These are phyloP conservation scores for Hebeloma cylindrosporum DNA, from an alignment of 768 basidiomycete genomes.

Conservation along the genomic window DNA sequence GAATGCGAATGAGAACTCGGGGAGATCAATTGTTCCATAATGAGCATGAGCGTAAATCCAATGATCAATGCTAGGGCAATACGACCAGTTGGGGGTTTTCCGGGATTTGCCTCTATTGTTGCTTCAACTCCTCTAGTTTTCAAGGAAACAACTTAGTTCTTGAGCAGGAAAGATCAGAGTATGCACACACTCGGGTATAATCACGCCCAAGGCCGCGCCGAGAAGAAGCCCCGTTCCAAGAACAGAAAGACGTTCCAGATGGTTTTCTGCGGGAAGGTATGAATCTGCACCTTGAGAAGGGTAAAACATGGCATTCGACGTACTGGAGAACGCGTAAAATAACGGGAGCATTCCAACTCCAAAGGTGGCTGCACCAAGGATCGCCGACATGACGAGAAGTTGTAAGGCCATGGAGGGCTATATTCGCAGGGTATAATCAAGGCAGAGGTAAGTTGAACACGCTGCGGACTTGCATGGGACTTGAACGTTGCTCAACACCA, in stretches of 20 bases:
- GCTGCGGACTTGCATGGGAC: too few species aligned
- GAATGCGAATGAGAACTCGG: constrained; percentile 46
- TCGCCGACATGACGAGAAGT: constrained; percentile 56
- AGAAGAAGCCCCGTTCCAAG: constrained; percentile 83
- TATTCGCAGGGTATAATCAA: too few species aligned
- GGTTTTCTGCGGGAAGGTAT: constrained; percentile 29
- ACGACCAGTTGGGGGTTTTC: constrained; percentile 44
- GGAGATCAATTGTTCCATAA: constrained; percentile 63
- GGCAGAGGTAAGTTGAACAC: too few species aligned
- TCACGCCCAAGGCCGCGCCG: constrained; percentile 87
- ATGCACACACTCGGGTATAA: constrained; percentile 84
- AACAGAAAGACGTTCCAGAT: constrained; percentile 45
- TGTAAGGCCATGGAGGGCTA: constrained; percentile 42
- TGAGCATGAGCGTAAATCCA: constrained; percentile 65
- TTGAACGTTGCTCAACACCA: neutral
- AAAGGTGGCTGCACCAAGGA: constrained; percentile 65
- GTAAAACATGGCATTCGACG: constrained; percentile 28
- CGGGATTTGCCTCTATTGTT: constrained; percentile 37
- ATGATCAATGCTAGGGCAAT: constrained; percentile 64
- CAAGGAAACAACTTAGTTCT: neutral
- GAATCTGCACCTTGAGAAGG: constrained; percentile 11
- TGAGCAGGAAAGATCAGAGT: neutral
- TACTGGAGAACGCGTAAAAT: constrained; percentile 70
- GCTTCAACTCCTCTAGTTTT: constrained; percentile 64
- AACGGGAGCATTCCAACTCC: constrained; percentile 74